Conservation (phyloP, 1,284 basidiomycete species). For the Microbotryum silenes-acaulis region DNA sequence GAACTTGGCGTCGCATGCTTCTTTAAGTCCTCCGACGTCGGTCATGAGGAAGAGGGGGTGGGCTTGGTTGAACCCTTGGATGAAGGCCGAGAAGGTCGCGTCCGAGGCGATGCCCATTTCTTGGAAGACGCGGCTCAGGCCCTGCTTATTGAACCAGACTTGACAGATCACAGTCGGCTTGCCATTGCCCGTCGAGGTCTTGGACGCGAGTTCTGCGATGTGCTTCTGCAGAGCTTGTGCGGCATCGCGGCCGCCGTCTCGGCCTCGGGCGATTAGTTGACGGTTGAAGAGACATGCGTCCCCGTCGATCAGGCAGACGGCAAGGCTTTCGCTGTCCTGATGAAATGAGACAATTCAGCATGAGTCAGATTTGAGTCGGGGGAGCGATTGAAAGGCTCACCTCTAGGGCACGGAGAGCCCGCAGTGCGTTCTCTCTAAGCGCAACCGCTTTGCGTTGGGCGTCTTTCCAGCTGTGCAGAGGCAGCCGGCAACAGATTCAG, state of each 20-base stretch:
- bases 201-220: conserved; percentile 13
- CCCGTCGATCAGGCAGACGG: conserved; percentile 56
- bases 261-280: conserved; percentile 51
- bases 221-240: conserved; percentile 42
- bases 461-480: no score
- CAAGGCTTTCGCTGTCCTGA: conserved; percentile 44
- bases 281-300: conserved; percentile 57
- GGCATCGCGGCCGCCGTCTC: conserved; percentile 45
- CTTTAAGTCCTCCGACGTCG: conserved; percentile 1
- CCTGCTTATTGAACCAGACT: conserved; percentile 57
- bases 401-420: no score
- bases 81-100: conserved; percentile 53
- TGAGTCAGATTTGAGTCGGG: no score
- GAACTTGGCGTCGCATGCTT: conserved; percentile 28
- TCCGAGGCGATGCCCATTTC: conserved; percentile 22
- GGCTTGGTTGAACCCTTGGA: conserved; percentile 53
- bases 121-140: conserved; percentile 41
- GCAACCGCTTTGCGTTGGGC: no score
- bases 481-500: no score
- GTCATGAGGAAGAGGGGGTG: conserved; percentile 21
- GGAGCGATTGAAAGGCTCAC: no score
- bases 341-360: no score
- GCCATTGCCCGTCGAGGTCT: conserved; percentile 2
- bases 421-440: no score
- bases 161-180: conserved; percentile 50